These are phyloP conservation scores for Diospyros kaki DNA, from an alignment of 148 eudicot genomes.

Conservation along the genomic window DNA sequence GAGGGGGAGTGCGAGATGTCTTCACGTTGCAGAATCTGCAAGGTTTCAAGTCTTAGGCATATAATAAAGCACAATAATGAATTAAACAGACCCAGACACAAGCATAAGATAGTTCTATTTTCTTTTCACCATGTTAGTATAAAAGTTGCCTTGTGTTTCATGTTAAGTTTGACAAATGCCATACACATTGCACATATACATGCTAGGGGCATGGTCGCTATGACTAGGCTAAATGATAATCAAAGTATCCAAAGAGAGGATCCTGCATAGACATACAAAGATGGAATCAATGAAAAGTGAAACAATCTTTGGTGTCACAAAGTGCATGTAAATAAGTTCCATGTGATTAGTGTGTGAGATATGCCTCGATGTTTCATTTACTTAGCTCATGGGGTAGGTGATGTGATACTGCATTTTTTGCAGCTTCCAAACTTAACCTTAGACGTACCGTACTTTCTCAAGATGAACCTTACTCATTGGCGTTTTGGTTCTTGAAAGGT, in stretches of 20 bases:
- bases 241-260: neutral
- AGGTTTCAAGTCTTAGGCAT: conserved; percentile 2
- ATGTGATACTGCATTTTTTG: too few relatives aligned
- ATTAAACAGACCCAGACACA: neutral
- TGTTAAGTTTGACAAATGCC: neutral
- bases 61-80: neutral
- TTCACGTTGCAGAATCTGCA: conserved; percentile 96
- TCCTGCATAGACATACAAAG: neutral
- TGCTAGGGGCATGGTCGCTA: neutral
- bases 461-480: too few relatives aligned
- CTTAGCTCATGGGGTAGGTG: too few relatives aligned
- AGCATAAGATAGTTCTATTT: neutral
- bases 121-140: neutral
- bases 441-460: too few relatives aligned
- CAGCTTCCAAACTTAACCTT: too few relatives aligned
- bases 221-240: neutral
- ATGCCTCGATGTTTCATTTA: too few relatives aligned
- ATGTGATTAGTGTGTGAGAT: too few relatives aligned
- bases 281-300: neutral
- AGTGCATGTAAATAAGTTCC: too few relatives aligned
- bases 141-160: neutral
- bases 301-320: too few relatives aligned
- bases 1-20: conserved; percentile 96
- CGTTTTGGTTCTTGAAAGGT: too few relatives aligned
- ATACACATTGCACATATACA: neutral